Evolutionary conservation across 176 grass and related monocot genomes (phyloP).

Genomic region (Poa annua): DNA sequence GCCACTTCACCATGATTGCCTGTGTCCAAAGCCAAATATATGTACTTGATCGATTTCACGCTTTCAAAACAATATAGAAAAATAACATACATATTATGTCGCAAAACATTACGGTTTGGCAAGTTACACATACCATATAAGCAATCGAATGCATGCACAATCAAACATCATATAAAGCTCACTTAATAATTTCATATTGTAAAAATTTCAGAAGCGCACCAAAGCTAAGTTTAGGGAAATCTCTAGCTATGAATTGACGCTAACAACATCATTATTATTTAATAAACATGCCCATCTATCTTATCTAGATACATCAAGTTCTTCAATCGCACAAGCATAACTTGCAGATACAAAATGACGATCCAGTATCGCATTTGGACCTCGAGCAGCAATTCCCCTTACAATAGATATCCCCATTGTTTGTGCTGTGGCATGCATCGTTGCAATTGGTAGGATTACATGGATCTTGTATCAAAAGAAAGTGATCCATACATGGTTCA

Average conservation of each 20-base stretch:
- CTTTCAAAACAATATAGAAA: too few species aligned
- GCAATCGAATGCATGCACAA: background rate
- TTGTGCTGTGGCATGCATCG: background rate
- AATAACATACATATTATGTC: too few species aligned
- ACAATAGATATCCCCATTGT: background rate
- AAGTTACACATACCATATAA: background rate
- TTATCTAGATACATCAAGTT: background rate
- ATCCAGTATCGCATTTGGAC: background rate
- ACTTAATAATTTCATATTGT: background rate
- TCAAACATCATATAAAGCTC: background rate
- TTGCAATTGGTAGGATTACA: constrained; percentile 3
- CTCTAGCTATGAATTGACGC: background rate
- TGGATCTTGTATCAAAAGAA: background rate
- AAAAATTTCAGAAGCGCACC: background rate
- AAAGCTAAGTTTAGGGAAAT: background rate
- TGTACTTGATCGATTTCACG: too few species aligned
- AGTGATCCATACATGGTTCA: background rate
- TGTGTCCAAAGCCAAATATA: too few species aligned
- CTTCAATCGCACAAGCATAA: background rate
- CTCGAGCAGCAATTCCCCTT: background rate
- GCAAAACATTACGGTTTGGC: too few species aligned
- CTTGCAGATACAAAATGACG: background rate
- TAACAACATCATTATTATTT: background rate
- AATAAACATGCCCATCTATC: background rate
- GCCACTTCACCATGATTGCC: too few species aligned